Conservation (phyloP, 2,329 filamentous ascomycete genomes). For the Botrytis squamosa region DNA sequence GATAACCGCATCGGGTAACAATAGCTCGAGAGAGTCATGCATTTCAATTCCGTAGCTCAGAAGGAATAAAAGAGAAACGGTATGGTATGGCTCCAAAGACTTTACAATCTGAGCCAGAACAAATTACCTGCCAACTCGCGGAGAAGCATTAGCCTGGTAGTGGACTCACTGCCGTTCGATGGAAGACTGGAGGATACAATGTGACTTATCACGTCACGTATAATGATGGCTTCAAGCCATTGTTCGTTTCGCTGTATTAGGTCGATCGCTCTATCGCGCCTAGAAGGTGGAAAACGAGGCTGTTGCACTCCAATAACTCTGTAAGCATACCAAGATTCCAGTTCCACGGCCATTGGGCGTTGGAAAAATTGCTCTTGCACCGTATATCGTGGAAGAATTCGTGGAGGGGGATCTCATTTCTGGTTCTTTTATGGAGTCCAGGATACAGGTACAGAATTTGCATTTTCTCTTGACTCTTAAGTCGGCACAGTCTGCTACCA, state of each 20-base stretch:
- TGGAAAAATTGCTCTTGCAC: slow-evolving; percentile 28
- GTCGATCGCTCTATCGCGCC: slow-evolving; percentile 36
- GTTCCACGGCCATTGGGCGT: slow-evolving; percentile 26
- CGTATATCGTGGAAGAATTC: slow-evolving; percentile 43
- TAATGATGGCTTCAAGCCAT: slow-evolving; percentile 5
- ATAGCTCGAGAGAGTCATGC: not conserved
- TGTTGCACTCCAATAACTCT: slow-evolving; percentile 32
- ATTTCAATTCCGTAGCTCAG: not conserved
- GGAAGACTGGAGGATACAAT: not conserved
- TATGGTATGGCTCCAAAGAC: not conserved
- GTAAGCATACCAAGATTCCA: slow-evolving; percentile 31
- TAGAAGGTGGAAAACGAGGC: slow-evolving; percentile 36
- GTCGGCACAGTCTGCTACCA: too few species aligned
- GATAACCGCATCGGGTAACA: not conserved
- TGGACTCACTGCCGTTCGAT: not conserved
- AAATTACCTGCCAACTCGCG: not conserved
- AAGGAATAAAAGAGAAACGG: not conserved
- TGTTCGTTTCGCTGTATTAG: slow-evolving; percentile 31
- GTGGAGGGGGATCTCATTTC: slow-evolving; percentile 27
- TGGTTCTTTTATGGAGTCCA: slow-evolving; percentile 32
- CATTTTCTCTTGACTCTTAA: too few species aligned
- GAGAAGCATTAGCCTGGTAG: not conserved
- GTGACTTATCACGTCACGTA: not conserved
- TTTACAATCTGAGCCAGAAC: not conserved
- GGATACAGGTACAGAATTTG: slow-evolving; percentile 33